Evolutionary conservation across 192 early-diverging fungal species (phyloP), one percentile per base, ranked within the genome.

Genomic region (Podila horticola): DNA sequence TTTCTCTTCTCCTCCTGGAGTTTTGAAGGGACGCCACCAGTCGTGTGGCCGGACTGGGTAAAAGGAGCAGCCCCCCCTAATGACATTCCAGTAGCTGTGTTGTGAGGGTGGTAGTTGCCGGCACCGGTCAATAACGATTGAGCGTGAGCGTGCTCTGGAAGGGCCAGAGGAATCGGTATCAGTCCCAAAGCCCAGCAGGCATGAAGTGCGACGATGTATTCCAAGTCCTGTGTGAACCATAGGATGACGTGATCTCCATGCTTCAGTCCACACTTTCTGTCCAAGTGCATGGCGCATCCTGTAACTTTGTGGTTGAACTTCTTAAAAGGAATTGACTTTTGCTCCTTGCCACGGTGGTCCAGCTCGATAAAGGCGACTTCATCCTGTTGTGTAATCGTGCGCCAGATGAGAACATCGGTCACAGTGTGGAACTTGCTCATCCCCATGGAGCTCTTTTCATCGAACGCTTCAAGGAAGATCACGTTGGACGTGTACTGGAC

Each of bases 181-280:
- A 91, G 83, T 24, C 94, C 94, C 3, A 93, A 84, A 13, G 89
- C 91, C 66, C 94, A 83, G 71, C 94, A 95, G n/a, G 94, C 94
- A 66, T 93, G 91, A 13, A 95, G 65, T 7, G 91, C 85, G 7
- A 87, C 73, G 6, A 94, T 76, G 63, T 87, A 90, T 62, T 94
- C 93, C 17, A 91, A 55, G 31, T 92, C 87, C 58, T 81, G 76
- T 10, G 76, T 30, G 58, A 87, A 91, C 41, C 91, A 75, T 4
- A 91, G 84, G 0, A 93, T 72, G 45, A 94, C 84, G 22, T 94
- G 74, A 19, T 91, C 88, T 22, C 90, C 86, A 38, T 86, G 84
- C 36, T 85, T 86, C 9, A 89, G 64, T 11, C 84, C 73, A 10
- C 88, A 82, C 52, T 89, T 87, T 77, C 90, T 90, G 9, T 86